phyloP scores from a whole-genome alignment of 495 filamentous ascomycete genomes.

The Penicillium verhagenii region DNA sequence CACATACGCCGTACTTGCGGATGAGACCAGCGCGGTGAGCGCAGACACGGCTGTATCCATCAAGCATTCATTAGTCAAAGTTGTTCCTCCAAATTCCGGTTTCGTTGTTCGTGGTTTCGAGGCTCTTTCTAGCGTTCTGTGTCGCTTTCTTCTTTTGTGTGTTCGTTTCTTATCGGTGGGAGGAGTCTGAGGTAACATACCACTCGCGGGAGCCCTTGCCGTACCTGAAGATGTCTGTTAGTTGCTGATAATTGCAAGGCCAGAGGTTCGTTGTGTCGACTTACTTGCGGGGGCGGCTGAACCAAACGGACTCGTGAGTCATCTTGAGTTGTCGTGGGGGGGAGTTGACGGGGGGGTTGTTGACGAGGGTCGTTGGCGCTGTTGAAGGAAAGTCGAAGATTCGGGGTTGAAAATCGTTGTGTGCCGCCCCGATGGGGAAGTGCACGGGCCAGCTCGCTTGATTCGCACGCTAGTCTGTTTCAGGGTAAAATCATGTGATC shows the following conservation, averaged over 20 bases:
- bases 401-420: conserved; percentile 43
- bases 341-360: conserved; percentile 41
- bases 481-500: conserved; percentile 14
- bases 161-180: conserved; percentile 10
- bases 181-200: conserved; percentile 49
- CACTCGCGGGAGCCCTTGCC: conserved; percentile 91
- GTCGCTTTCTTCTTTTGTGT: conserved; percentile 1
- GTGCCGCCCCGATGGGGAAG: conserved; percentile 36
- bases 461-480: conserved; percentile 28
- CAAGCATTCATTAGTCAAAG: conserved; percentile 26
- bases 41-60: conserved; percentile 80
- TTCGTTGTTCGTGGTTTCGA: conserved; percentile 9
- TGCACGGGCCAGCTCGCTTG: conserved; percentile 42
- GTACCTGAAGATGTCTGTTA: conserved; percentile 35
- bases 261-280: conserved; percentile 18
- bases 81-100: conserved; percentile 4
- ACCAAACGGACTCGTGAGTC: conserved; percentile 99
- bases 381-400: conserved; percentile 37
- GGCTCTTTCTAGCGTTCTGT: conserved; percentile 11
- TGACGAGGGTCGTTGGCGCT: conserved; percentile 40
- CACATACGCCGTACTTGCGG: conserved; percentile 95
- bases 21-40: conserved; percentile 92
- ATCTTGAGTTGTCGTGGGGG: conserved; percentile 58
- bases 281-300: conserved; percentile 92
- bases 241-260: conserved; percentile 8